Conservation (phyloP, 1,139 yeast genomes). For the Kodamaea alishanica region DNA sequence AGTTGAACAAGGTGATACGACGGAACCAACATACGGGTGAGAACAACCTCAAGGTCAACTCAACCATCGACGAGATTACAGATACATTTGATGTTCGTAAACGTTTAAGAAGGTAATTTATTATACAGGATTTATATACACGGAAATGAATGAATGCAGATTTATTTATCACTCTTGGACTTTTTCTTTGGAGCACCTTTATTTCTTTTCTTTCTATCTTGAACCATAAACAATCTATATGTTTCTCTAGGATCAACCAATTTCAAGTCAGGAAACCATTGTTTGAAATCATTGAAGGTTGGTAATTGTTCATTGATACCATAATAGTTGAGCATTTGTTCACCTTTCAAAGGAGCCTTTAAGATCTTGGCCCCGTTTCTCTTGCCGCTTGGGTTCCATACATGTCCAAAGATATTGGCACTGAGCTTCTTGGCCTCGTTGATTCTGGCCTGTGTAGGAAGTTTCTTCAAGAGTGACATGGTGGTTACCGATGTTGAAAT, state of each 20-base stretch:
- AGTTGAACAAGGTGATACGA: conserved; percentile 7
- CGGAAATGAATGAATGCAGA: not conserved
- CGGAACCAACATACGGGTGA: conserved; percentile 5
- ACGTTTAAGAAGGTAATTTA: conserved; percentile 6
- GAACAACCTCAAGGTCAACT: conserved; percentile 5
- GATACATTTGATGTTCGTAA: conserved; percentile 28
- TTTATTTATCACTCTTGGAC: conserved; percentile 11
- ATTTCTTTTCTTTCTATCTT: conserved; percentile 77
- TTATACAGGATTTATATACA: not conserved
- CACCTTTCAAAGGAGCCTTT: conserved; percentile 72
- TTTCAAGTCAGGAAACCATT: conserved; percentile 54
- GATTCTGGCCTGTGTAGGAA: conserved; percentile 43
- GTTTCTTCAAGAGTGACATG: conserved; percentile 17
- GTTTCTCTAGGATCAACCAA: conserved; percentile 74
- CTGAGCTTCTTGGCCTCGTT: conserved; percentile 54
- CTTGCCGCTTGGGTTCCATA: conserved; percentile 57
- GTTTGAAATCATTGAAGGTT: conserved; percentile 57
- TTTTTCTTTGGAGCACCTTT: conserved; percentile 91
- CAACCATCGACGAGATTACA: conserved; percentile 24
- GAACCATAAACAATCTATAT: conserved; percentile 62
- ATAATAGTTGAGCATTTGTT: conserved; percentile 66
- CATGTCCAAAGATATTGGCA: conserved; percentile 53
- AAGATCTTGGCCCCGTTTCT: conserved; percentile 80
- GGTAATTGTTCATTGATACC: conserved; percentile 66
- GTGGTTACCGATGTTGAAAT: not conserved